A percentile compares a stretch with the other conserved stretches of the same genome.
These are phyloP conservation scores for Breynia disticha DNA, from an alignment of 441 rosid genomes.

Conservation along the genomic window DNA sequence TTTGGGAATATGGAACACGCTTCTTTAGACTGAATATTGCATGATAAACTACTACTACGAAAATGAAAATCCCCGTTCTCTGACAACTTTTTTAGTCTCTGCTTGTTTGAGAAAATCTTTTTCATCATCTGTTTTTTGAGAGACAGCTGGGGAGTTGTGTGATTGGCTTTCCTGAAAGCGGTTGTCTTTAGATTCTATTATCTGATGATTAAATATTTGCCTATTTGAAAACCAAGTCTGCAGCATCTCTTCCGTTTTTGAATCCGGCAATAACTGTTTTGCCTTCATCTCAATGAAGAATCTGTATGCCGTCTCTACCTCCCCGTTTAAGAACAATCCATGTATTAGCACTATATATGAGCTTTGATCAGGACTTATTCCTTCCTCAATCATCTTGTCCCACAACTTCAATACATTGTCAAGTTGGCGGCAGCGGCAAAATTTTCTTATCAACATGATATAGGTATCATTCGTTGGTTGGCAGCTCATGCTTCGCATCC, in stretches of 20 bases:
- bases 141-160: conserved; percentile 13
- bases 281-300: conserved; percentile 77
- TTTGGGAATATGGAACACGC: neutral
- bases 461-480: conserved; percentile 64
- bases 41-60: conserved; percentile 38
- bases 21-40: conserved; percentile 9
- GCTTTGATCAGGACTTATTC: conserved; percentile 64
- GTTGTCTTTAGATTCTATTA: conserved; percentile 16
- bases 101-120: conserved; percentile 44
- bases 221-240: conserved; percentile 63
- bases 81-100: conserved; percentile 56
- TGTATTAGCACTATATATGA: conserved; percentile 78
- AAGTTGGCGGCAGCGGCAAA: conserved; percentile 75
- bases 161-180: conserved; percentile 12
- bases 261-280: conserved; percentile 55
- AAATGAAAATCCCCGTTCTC: conserved; percentile 61
- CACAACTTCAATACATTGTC: conserved; percentile 56
- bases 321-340: conserved; percentile 79
- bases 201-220: conserved; percentile 34
- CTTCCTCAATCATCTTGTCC: conserved; percentile 63
- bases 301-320: conserved; percentile 62
- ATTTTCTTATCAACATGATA: conserved; percentile 78
- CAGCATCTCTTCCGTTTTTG: conserved; percentile 57
- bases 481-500: conserved; percentile 63
- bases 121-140: conserved; percentile 25